Base-by-base conservation (phyloP, 768 basidiomycete genomes). In the Dictyophora rubrovolvata region DNA sequence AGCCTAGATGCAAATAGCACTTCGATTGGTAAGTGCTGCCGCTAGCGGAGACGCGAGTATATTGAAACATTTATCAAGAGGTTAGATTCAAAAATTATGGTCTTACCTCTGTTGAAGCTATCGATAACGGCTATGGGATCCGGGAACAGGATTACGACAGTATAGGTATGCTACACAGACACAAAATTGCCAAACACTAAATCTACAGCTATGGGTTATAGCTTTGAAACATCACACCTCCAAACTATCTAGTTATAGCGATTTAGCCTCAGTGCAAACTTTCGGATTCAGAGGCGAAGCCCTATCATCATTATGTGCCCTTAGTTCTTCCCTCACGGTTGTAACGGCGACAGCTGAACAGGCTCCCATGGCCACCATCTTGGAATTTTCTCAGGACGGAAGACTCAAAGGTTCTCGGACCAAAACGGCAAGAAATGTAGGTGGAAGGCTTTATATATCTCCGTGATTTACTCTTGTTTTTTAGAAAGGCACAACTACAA, bases 251-350 rank as follows among this genome's bases (percentile, higher is more conserved):
- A 79, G 83, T 0, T 92, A 86, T 66, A 72, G 80, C 3, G 89
- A 93, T 67, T 79, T 97, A 2, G 73, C 80, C 1, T 73, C 77
- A 0, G 82, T 98, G 10, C 72, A 73, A 5, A 92, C 93, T 0
- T 96, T 97, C 69, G 95, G 95, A 0, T 99, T 98, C 68, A 81
- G 96, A 37, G 96, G 96, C 16, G 96, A 99, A 72, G 96, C 96
- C 0, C 75, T 99, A 0, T 92, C 93, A 7, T 93, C 95, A 2
- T 77, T 99, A 0, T 99, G 94, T 67, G 90, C 90, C 1, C 72
- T 96, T 0, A 80, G 84, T 53, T 85, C 88, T 56, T 71, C 75
- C 2, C 79, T 97, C 11, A 75, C 73, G 0, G 76, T 97, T 52
- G 78, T 79, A 1, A 97, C 95, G 0, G 79, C 89, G 2, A 93